These are phyloP conservation scores for Fraxinus cuspidata DNA, from an alignment of 257 asterid species.

Conservation along the genomic window DNA sequence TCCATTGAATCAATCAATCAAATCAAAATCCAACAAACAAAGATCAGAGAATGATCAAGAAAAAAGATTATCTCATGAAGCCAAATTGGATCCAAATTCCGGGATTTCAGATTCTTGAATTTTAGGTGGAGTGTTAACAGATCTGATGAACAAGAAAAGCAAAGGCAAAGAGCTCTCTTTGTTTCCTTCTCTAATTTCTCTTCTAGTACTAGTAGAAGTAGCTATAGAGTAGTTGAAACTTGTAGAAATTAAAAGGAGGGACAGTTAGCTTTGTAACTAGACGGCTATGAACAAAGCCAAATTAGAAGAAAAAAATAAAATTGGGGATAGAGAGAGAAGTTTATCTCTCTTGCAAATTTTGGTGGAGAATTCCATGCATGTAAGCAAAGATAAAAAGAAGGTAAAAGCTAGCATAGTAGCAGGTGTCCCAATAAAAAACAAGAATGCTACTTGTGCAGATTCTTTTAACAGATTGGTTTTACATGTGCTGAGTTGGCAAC, in stretches of 20 bases:
- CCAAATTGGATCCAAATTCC: background rate
- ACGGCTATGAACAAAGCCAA: conserved; percentile 33
- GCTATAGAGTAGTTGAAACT: conserved; percentile 33
- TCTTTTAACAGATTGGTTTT: too few relatives aligned
- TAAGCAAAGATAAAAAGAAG: conserved; percentile 55
- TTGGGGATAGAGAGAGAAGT: too few relatives aligned
- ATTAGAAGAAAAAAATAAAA: background rate
- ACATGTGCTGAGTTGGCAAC: too few relatives aligned
- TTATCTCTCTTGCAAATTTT: conserved; percentile 17
- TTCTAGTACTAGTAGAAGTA: conserved; percentile 22
- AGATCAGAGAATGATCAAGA: background rate
- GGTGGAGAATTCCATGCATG: conserved; percentile 73
- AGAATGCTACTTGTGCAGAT: too few relatives aligned
- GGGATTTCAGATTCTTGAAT: background rate
- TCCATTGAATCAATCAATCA: conserved; percentile 29
- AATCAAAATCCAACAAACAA: background rate
- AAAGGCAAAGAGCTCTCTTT: conserved; percentile 28
- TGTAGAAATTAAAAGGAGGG: conserved; percentile 18
- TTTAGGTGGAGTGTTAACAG: background rate
- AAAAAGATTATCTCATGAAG: background rate
- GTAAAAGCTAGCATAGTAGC: conserved; percentile 27
- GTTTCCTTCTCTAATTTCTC: conserved; percentile 17
- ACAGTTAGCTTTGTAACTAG: conserved; percentile 33
- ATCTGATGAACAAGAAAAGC: background rate
- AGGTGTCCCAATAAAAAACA: conserved; percentile 40